Conservation (phyloP, 2,329 filamentous ascomycete genomes). For the Xylaria sp. region DNA sequence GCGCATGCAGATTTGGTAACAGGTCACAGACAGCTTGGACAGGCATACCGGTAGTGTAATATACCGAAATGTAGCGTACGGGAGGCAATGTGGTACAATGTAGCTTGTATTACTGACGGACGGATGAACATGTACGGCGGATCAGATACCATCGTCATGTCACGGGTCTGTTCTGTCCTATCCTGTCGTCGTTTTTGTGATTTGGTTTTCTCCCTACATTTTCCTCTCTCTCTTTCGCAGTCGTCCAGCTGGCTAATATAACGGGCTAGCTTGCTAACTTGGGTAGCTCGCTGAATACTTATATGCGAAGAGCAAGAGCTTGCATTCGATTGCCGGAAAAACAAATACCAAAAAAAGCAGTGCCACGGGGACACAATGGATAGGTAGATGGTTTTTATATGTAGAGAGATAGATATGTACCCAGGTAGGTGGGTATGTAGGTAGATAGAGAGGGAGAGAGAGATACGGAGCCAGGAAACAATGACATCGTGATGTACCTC, state of each 20-base stretch:
- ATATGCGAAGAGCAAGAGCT: constrained; percentile 3
- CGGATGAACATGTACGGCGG: not conserved
- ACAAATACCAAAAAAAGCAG: not conserved
- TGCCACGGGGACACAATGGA: constrained; percentile 32
- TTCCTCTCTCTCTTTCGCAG: not conserved
- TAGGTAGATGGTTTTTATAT: constrained; percentile 25
- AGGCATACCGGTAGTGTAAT: constrained; percentile 7
- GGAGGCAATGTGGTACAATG: not conserved
- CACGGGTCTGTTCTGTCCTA: not conserved
- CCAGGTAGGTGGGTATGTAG: constrained; percentile 28
- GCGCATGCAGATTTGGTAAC: constrained; percentile 35
- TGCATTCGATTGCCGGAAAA: constrained; percentile 8
- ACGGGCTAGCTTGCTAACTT: not conserved
- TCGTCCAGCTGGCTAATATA: constrained; percentile 5
- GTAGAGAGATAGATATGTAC: constrained; percentile 9
- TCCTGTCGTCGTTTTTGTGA: not conserved
- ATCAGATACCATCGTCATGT: constrained; percentile 15
- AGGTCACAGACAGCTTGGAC: constrained; percentile 32
- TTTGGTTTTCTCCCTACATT: not conserved
- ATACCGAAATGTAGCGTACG: not conserved
- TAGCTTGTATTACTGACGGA: not conserved
- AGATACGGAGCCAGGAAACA: constrained; percentile 23
- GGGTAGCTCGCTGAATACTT: constrained; percentile 6
- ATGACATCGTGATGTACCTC: constrained; percentile 25
- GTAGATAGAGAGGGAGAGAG: constrained; percentile 10